Conservation (phyloP, 106 monocot genomes). For the Xerophyta viscosa region DNA sequence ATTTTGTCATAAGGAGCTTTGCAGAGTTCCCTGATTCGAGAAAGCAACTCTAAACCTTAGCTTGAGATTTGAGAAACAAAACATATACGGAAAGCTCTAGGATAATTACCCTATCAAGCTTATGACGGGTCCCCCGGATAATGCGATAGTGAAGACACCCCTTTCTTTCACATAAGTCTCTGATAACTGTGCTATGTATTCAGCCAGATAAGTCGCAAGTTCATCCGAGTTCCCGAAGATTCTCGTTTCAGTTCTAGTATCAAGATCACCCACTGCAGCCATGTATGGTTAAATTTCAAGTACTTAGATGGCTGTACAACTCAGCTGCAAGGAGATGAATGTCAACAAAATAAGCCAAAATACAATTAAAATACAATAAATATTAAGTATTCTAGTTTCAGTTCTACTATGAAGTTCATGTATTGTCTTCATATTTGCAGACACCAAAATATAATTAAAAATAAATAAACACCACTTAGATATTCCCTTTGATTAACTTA, state of each 20-base stretch:
- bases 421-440: no score
- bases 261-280: constrained; percentile 30
- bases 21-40: constrained; percentile 59
- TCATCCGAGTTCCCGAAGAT: constrained; percentile 70
- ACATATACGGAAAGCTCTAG: neutral
- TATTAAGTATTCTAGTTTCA: no score
- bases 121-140: constrained; percentile 55
- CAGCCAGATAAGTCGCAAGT: constrained; percentile 57
- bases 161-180: constrained; percentile 58
- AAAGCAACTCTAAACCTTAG: neutral
- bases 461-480: no score
- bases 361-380: no score
- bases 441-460: no score
- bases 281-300: constrained; percentile 7
- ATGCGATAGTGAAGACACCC: constrained; percentile 56
- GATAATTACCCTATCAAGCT: constrained; percentile 36
- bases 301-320: no score
- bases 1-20: constrained; percentile 88
- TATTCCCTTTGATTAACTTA: no score
- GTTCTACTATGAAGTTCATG: no score
- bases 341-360: no score
- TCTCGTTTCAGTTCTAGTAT: constrained; percentile 47
- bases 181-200: constrained; percentile 51
- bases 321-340: no score
- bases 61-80: neutral